These are phyloP conservation scores for Xylaria sp. DNA, from an alignment of 2,329 filamentous ascomycete species.

Conservation along the genomic window DNA sequence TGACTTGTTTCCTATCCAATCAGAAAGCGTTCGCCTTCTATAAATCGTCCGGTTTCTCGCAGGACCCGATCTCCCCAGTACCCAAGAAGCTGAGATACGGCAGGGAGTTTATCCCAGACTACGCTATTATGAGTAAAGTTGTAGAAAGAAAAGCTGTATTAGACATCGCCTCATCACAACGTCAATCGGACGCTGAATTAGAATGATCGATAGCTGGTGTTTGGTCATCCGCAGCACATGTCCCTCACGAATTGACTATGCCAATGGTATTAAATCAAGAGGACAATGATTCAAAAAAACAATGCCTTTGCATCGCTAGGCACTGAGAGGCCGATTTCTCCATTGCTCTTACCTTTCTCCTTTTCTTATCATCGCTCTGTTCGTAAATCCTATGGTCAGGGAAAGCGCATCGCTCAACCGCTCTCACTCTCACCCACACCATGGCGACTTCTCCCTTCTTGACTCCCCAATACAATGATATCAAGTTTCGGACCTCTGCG, in stretches of 20 bases:
- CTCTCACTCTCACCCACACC: background rate
- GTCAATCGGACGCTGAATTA: background rate
- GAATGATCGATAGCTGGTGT: background rate
- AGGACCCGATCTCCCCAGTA: slow-evolving; percentile 65
- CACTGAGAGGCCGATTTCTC: too few relatives aligned
- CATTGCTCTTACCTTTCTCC: too few relatives aligned
- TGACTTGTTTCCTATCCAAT: slow-evolving; percentile 77
- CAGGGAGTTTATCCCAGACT: slow-evolving; percentile 64
- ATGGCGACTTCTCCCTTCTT: background rate
- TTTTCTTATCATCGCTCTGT: too few relatives aligned
- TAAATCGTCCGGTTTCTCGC: slow-evolving; percentile 64
- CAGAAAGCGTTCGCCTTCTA: slow-evolving; percentile 68
- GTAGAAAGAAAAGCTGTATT: slow-evolving; percentile 41
- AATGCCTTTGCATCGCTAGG: too few relatives aligned
- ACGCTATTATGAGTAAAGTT: slow-evolving; percentile 67
- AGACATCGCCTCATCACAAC: background rate
- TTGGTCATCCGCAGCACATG: background rate
- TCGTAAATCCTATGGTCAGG: background rate
- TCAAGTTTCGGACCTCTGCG: too few relatives aligned
- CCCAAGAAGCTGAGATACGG: slow-evolving; percentile 64
- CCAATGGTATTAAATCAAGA: too few relatives aligned
- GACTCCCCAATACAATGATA: too few relatives aligned
- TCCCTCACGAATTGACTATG: background rate
- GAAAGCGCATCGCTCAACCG: background rate
- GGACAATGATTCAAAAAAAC: too few relatives aligned